Conservation (phyloP, 345 rosid genomes). For the Capsella bursapastoris region DNA sequence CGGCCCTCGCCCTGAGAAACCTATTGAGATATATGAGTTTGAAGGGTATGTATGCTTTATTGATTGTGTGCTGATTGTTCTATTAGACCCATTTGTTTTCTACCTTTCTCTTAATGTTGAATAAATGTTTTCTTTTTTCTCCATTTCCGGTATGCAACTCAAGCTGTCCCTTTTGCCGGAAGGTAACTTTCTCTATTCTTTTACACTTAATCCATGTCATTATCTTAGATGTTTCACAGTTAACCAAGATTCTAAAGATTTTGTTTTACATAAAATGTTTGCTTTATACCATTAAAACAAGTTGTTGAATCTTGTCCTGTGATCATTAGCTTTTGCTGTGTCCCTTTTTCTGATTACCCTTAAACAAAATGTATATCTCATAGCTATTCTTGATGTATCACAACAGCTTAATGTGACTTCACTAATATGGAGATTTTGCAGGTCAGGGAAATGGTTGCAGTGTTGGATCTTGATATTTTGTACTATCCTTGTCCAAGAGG, state of each 20-base stretch:
- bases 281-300: slow-evolving; percentile 11
- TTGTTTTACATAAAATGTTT: neutral
- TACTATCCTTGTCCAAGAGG: slow-evolving; percentile 93
- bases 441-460: slow-evolving; percentile 93
- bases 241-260: slow-evolving; percentile 4
- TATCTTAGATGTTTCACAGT: slow-evolving; percentile 14
- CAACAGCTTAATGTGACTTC: neutral
- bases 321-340: slow-evolving; percentile 15
- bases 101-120: slow-evolving; percentile 29
- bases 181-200: slow-evolving; percentile 57
- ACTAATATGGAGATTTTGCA: slow-evolving; percentile 40
- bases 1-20: slow-evolving; percentile 93
- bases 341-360: neutral
- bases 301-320: neutral
- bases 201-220: neutral
- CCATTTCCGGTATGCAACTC: slow-evolving; percentile 40
- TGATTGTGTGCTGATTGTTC: neutral
- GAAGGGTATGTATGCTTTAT: slow-evolving; percentile 62
- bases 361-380: neutral
- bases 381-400: slow-evolving; percentile 16
- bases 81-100: slow-evolving; percentile 16
- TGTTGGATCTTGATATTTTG: slow-evolving; percentile 89
- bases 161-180: slow-evolving; percentile 98
- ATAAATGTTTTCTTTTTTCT: slow-evolving; percentile 30
- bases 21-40: slow-evolving; percentile 91